Percentiles rank a stretch among this genome's conserved stretches.
Evolutionary conservation across 2,329 filamentous ascomycete genomes (phyloP).

Genomic region (Exophiala viscosa): DNA sequence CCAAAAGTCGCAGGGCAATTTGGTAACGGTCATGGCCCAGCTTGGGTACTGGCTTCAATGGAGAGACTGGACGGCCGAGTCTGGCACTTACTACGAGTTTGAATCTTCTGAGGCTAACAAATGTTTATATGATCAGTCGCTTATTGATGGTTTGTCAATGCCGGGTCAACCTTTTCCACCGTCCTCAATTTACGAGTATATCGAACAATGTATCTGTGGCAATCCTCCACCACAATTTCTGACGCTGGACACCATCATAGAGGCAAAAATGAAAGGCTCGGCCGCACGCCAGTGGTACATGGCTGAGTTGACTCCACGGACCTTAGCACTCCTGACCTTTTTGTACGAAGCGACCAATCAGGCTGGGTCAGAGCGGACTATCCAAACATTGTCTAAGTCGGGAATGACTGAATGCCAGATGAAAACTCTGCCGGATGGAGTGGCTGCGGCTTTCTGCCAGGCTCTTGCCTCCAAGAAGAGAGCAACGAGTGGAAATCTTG

Average conservation of each 20-base stretch:
- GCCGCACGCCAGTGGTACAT: slow-evolving; percentile 4
- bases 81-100: slow-evolving; percentile 55
- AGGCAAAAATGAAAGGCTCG: slow-evolving; percentile 11
- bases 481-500: not conserved
- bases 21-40: slow-evolving; percentile 76
- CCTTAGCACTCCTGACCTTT: slow-evolving; percentile 14
- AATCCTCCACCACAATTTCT: slow-evolving; percentile 40
- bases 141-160: slow-evolving; percentile 42
- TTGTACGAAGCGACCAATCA: not conserved
- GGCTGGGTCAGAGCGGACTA: slow-evolving; percentile 1
- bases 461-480: slow-evolving; percentile 56
- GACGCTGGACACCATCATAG: slow-evolving; percentile 49
- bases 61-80: slow-evolving; percentile 55
- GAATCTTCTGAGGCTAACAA: slow-evolving; percentile 55
- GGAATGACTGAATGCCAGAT: slow-evolving; percentile 56
- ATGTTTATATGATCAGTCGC: slow-evolving; percentile 55
- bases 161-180: slow-evolving; percentile 52
- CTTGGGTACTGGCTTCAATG: slow-evolving; percentile 80
- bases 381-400: slow-evolving; percentile 51
- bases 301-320: slow-evolving; percentile 15
- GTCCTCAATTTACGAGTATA: slow-evolving; percentile 58
- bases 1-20: slow-evolving; percentile 43
- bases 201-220: slow-evolving; percentile 34
- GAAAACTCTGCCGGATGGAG: slow-evolving; percentile 78
- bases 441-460: slow-evolving; percentile 78